Conservation (phyloP, 176 grass and related monocot species). For the Aechmea fasciata region DNA sequence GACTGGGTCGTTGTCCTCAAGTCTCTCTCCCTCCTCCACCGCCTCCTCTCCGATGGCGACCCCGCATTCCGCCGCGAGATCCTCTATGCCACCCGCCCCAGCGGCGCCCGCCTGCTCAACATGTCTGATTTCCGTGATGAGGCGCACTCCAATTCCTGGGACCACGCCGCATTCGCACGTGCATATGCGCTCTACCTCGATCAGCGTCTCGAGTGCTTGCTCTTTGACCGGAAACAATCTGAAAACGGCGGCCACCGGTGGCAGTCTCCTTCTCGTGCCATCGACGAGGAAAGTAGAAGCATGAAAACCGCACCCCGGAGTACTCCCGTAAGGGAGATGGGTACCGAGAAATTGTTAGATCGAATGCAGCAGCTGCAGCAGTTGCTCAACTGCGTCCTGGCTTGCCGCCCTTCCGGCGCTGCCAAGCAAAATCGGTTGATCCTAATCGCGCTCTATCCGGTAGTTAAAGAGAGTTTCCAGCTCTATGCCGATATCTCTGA, state of each 20-base stretch:
- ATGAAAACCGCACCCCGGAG: no score
- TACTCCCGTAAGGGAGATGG: constrained; percentile 39
- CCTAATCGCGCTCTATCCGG: constrained; percentile 20
- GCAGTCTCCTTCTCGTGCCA: no score
- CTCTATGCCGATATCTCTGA: constrained; percentile 39
- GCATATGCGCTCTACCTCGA: constrained; percentile 19
- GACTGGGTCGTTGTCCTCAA: constrained; percentile 84
- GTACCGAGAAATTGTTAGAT: constrained; percentile 31
- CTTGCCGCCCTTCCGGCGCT: constrained; percentile 49
- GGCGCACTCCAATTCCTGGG: constrained; percentile 17
- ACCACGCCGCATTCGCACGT: constrained; percentile 15
- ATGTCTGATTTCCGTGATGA: constrained; percentile 20
- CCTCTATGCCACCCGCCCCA: constrained; percentile 10
- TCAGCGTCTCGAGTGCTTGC: constrained; percentile 8
- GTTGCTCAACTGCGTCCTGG: constrained; percentile 44
- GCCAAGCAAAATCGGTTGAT: constrained; percentile 47
- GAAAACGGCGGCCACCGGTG: not conserved
- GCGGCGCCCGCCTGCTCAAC: constrained; percentile 18
- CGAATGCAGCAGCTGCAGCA: constrained; percentile 46
- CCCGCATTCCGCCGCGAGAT: constrained; percentile 40
- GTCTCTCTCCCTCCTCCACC: constrained; percentile 52
- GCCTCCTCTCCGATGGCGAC: constrained; percentile 42
- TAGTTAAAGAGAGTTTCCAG: constrained; percentile 43
- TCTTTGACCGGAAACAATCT: constrained; percentile 5
- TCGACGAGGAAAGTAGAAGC: no score